Conservation (phyloP, 1,139 yeast species). For the Pichia norvegensis region DNA sequence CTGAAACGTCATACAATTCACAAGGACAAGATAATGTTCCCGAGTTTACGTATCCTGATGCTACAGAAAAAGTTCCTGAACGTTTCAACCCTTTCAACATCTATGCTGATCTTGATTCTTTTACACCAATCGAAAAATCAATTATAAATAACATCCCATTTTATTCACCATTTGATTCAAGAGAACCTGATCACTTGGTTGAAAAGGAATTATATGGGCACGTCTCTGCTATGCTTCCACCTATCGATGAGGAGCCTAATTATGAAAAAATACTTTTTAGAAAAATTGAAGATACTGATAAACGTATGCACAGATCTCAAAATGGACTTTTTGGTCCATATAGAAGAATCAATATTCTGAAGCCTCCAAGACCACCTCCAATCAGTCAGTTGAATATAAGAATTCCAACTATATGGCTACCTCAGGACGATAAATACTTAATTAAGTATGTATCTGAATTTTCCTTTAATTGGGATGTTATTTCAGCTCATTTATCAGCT, state of each 20-base stretch:
- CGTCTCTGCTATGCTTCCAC: slow-evolving; percentile 55
- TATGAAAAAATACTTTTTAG: slow-evolving; percentile 57
- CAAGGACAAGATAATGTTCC: slow-evolving; percentile 24
- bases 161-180: slow-evolving; percentile 44
- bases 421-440: slow-evolving; percentile 80
- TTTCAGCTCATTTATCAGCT: slow-evolving; percentile 70
- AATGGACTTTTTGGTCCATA: slow-evolving; percentile 55
- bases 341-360: slow-evolving; percentile 52
- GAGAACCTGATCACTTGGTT: slow-evolving; percentile 28
- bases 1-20: background rate
- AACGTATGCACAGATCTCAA: slow-evolving; percentile 32
- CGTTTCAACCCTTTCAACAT: slow-evolving; percentile 49
- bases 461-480: slow-evolving; percentile 88
- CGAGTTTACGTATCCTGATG: slow-evolving; percentile 25
- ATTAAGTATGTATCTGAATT: slow-evolving; percentile 79
- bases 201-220: slow-evolving; percentile 31
- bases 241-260: slow-evolving; percentile 47
- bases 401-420: slow-evolving; percentile 92
- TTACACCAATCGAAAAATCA: slow-evolving; percentile 48
- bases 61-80: slow-evolving; percentile 11
- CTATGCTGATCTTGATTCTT: slow-evolving; percentile 41
- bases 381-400: slow-evolving; percentile 69
- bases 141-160: slow-evolving; percentile 48
- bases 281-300: slow-evolving; percentile 37
- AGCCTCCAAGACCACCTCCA: slow-evolving; percentile 87